phyloP scores from a whole-genome alignment of 352 stramenopile species.

The Phytophthora rubi region DNA sequence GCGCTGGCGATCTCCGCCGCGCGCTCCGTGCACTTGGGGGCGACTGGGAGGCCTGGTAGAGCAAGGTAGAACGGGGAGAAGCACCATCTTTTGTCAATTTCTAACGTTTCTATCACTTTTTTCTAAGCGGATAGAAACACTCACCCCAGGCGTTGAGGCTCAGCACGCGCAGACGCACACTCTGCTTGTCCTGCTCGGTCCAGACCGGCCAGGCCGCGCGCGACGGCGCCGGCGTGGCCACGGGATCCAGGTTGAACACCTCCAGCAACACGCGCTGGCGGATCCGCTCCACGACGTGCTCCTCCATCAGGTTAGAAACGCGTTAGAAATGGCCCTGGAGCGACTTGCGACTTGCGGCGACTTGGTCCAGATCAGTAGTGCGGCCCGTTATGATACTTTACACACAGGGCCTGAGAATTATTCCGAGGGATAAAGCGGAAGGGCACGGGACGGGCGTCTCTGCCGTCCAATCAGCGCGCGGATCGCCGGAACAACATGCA shows the following conservation, averaged over 20 bases:
- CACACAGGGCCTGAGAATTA: background rate
- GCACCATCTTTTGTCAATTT: background rate
- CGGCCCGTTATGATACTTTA: background rate
- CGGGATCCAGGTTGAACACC: slow-evolving; percentile 62
- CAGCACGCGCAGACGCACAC: slow-evolving; percentile 62
- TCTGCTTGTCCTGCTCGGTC: slow-evolving; percentile 24
- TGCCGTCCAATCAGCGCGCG: background rate
- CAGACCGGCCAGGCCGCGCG: slow-evolving; percentile 42
- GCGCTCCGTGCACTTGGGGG: slow-evolving; percentile 73
- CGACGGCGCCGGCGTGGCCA: slow-evolving; percentile 51
- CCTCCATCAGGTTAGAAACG: slow-evolving; percentile 21
- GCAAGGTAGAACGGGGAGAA: slow-evolving; percentile 1
- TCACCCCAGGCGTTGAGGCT: slow-evolving; percentile 83
- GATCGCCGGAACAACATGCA: background rate
- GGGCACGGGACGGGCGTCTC: background rate
- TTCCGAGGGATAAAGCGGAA: background rate
- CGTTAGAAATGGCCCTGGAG: slow-evolving; percentile 8
- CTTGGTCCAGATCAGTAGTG: slow-evolving; percentile 4
- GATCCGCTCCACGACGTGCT: slow-evolving; percentile 44
- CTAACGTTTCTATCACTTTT: slow-evolving; percentile 23
- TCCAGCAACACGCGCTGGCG: slow-evolving; percentile 63
- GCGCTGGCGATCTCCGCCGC: slow-evolving; percentile 70
- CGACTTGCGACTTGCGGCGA: background rate
- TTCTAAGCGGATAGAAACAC: background rate
- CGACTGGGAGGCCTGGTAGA: slow-evolving; percentile 61